Conservation (phyloP, 768 basidiomycete genomes). For the Lentinula boryana region DNA sequence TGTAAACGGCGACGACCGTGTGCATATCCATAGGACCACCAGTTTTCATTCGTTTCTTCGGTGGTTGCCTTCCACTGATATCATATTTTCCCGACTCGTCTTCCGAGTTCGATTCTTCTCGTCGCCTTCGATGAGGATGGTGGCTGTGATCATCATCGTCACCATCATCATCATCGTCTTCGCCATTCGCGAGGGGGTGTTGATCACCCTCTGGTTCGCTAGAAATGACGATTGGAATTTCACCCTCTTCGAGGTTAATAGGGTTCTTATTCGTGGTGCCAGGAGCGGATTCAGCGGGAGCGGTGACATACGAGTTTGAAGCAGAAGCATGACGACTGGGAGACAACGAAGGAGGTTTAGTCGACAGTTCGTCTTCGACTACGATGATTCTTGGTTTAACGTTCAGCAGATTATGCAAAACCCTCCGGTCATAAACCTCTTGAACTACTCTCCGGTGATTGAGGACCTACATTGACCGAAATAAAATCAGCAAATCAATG, state of each 20-base stretch:
- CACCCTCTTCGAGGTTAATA: neutral
- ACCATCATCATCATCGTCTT: no score
- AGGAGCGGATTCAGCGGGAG: neutral
- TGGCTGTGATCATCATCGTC: neutral
- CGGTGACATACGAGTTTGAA: neutral
- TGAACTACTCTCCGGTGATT: conserved; percentile 42
- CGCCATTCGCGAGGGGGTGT: no score
- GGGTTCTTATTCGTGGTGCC: neutral
- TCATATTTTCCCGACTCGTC: neutral
- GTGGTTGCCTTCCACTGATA: conserved; percentile 1
- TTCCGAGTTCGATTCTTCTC: neutral
- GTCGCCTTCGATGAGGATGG: neutral
- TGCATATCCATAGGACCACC: conserved; percentile 17
- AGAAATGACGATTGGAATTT: neutral
- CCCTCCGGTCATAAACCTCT: conserved; percentile 38
- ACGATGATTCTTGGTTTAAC: conserved; percentile 15
- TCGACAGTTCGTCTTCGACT: conserved; percentile 3
- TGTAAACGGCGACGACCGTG: conserved; percentile 20
- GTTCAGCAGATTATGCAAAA: conserved; percentile 40
- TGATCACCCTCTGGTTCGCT: neutral
- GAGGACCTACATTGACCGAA: conserved; percentile 30
- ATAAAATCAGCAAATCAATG: neutral
- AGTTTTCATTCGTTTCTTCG: conserved; percentile 18
- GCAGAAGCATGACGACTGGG: neutral
- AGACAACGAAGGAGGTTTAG: neutral